phyloP scores from a whole-genome alignment of 441 rosid genomes.

The Corymbia citriodora region DNA sequence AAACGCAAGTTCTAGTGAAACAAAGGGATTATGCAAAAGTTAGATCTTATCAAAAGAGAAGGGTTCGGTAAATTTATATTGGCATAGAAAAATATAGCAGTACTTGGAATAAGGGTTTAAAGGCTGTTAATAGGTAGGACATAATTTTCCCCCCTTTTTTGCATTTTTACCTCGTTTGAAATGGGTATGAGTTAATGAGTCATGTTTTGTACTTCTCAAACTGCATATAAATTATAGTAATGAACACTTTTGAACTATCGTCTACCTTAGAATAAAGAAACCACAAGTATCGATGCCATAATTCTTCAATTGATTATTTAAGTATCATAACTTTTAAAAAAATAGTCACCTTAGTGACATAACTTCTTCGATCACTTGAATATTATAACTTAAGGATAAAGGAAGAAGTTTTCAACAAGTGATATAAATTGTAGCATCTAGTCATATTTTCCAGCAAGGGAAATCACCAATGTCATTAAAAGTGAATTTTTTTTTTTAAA shows the following conservation, averaged over 20 bases:
- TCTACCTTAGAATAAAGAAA: background rate
- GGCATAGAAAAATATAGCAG: background rate
- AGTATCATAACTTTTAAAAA: too few relatives aligned
- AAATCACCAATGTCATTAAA: background rate
- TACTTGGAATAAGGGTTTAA: background rate
- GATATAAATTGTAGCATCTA: too few relatives aligned
- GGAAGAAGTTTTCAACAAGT: too few relatives aligned
- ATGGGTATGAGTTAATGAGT: background rate
- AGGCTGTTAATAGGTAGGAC: background rate
- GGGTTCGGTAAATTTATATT: background rate
- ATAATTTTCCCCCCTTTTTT: background rate
- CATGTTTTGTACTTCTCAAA: background rate
- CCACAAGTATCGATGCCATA: too few relatives aligned
- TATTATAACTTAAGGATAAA: too few relatives aligned
- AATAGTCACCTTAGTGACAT: too few relatives aligned
- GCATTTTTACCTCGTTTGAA: too few relatives aligned
- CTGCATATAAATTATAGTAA: background rate
- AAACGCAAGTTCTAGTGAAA: background rate
- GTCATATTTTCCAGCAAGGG: too few relatives aligned
- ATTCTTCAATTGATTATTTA: too few relatives aligned
- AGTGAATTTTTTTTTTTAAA: background rate
- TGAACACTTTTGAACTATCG: background rate
- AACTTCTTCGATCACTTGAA: too few relatives aligned
- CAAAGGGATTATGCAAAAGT: background rate
- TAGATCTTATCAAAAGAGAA: background rate